Conservation (phyloP, 768 basidiomycete species). For the Tylopilus felleus region DNA sequence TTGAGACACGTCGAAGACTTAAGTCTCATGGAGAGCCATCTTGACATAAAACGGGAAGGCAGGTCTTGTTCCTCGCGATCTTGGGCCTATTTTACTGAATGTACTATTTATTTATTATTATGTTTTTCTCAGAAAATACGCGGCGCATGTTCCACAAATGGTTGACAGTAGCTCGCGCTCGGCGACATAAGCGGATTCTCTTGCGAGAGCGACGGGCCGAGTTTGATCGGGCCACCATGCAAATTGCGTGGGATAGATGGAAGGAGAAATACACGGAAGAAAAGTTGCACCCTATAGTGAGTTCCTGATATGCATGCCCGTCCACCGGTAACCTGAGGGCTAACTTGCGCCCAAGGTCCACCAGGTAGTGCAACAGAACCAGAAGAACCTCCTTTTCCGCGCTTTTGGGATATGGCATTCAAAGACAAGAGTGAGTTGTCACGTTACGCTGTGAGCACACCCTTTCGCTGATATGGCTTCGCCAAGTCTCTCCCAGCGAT, state of each 20-base stretch:
- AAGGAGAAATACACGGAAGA: constrained; percentile 66
- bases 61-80: constrained; percentile 8
- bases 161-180: constrained; percentile 56
- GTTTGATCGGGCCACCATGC: constrained; percentile 48
- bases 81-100: neutral
- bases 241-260: constrained; percentile 77
- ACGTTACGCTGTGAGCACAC: neutral
- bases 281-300: constrained; percentile 61
- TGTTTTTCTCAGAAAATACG: constrained; percentile 49
- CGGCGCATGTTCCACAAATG: constrained; percentile 69
- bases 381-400: constrained; percentile 59
- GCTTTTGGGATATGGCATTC: constrained; percentile 73
- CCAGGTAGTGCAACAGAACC: constrained; percentile 53
- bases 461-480: constrained; percentile 8
- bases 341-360: constrained; percentile 29
- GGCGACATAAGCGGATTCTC: constrained; percentile 56
- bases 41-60: constrained; percentile 80
- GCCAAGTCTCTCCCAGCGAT: constrained; percentile 74
- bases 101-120: neutral
- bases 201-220: constrained; percentile 63
- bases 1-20: constrained; percentile 66
- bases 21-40: constrained; percentile 81
- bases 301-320: constrained; percentile 13
- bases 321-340: neutral
- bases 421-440: constrained; percentile 58